These are phyloP conservation scores for Prosopis cineraria DNA, from an alignment of 306 rosid genomes.

Conservation along the genomic window DNA sequence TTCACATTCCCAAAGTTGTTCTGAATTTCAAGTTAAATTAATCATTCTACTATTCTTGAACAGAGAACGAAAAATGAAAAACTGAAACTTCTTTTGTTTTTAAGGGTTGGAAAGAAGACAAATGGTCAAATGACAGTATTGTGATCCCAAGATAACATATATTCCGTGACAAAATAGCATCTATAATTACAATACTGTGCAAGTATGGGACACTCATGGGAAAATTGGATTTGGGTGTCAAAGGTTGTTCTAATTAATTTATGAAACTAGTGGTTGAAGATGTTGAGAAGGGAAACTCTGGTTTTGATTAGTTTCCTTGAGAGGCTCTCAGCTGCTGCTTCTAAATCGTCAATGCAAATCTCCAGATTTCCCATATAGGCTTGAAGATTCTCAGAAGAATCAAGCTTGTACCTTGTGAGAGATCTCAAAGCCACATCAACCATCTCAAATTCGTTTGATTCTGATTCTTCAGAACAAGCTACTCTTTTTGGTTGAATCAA, in stretches of 20 bases:
- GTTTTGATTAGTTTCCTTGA: constrained; percentile 34
- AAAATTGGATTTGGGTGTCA: not conserved
- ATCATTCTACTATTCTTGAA: not conserved
- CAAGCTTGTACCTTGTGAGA: constrained; percentile 28
- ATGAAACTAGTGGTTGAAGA: constrained; percentile 29
- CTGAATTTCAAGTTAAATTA: too few species aligned
- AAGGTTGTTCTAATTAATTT: not conserved
- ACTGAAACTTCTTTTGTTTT: not conserved
- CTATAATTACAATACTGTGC: constrained; percentile 20
- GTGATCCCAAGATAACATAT: not conserved
- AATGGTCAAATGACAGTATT: not conserved
- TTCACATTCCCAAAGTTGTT: not conserved
- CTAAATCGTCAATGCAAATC: constrained; percentile 30
- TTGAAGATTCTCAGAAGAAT: constrained; percentile 15
- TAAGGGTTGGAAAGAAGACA: not conserved
- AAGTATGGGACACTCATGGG: constrained; percentile 1
- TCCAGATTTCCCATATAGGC: constrained; percentile 16
- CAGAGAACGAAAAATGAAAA: not conserved
- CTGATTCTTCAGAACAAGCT: constrained; percentile 17
- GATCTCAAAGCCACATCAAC: constrained; percentile 33
- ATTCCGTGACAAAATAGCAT: not conserved
- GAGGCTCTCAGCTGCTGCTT: constrained; percentile 27
- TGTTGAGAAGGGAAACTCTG: constrained; percentile 43
- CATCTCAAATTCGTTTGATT: constrained; percentile 32
- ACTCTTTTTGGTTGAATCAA: constrained; percentile 35